Conservation (phyloP, 2,329 filamentous ascomycete genomes). For the Colletotrichum phormii region DNA sequence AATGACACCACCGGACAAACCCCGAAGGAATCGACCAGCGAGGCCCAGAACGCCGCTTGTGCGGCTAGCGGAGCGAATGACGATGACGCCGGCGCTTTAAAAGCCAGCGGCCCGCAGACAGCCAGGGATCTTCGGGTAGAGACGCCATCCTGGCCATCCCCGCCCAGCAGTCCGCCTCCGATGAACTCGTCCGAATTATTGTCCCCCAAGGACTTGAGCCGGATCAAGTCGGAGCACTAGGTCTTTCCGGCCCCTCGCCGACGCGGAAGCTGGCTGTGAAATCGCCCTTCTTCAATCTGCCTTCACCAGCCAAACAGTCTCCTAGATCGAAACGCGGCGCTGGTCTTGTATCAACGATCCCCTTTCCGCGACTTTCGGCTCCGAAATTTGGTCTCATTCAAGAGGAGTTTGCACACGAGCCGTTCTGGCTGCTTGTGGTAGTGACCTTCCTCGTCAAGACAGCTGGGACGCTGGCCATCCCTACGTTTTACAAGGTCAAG, state of each 20-base stretch:
- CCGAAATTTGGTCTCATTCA: conserved; percentile 83
- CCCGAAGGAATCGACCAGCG: neutral
- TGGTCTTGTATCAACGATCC: conserved; percentile 64
- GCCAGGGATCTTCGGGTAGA: conserved; percentile 34
- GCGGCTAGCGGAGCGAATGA: neutral
- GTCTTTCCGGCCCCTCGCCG: neutral
- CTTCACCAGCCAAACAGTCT: conserved; percentile 35
- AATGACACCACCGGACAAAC: neutral
- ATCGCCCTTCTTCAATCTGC: conserved; percentile 49
- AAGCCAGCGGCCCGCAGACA: conserved; percentile 33
- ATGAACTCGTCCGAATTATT: conserved; percentile 31
- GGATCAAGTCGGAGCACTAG: conserved; percentile 28
- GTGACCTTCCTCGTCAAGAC: conserved; percentile 90
- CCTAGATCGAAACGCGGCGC: conserved; percentile 48
- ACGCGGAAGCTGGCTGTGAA: conserved; percentile 26
- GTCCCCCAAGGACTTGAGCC: conserved; percentile 24
- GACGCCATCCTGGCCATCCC: conserved; percentile 24
- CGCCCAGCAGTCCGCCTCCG: conserved; percentile 4
- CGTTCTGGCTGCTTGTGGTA: conserved; percentile 84
- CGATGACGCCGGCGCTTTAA: conserved; percentile 21
- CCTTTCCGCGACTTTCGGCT: conserved; percentile 75
- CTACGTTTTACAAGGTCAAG: conserved; percentile 78
- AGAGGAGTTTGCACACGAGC: conserved; percentile 78
- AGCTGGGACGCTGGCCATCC: conserved; percentile 78
- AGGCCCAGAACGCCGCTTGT: neutral